phyloP scores from a whole-genome alignment of 352 stramenopile species.

The Phytophthora cactorum region DNA sequence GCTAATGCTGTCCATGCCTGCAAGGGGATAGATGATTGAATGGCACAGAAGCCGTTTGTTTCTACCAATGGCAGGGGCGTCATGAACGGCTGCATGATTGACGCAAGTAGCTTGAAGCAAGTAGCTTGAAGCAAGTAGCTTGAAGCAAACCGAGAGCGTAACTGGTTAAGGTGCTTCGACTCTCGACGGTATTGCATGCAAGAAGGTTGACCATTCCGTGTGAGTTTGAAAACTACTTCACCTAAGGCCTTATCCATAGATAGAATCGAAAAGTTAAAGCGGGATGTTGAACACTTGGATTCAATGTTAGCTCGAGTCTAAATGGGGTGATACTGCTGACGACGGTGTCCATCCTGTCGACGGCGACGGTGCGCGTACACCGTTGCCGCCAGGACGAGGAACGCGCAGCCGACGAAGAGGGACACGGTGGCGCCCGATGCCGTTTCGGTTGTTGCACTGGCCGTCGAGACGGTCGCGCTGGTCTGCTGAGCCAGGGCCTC shows the following conservation, averaged over 20 bases:
- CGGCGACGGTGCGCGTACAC: conserved; percentile 28
- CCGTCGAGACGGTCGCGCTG: conserved; percentile 23
- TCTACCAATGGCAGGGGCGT: conserved; percentile 10
- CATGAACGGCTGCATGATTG: not conserved
- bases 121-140: too few species aligned
- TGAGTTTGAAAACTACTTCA: too few species aligned
- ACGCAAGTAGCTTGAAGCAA: not conserved
- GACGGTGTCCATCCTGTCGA: conserved; percentile 22
- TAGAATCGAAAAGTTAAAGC: not conserved
- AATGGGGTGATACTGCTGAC: conserved; percentile 31
- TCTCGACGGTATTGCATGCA: too few species aligned
- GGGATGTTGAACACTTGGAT: too few species aligned
- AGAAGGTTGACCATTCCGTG: too few species aligned
- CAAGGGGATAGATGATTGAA: not conserved
- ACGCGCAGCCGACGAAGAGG: conserved; percentile 33
- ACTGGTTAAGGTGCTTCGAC: too few species aligned
- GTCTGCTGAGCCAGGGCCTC: conserved; percentile 19
- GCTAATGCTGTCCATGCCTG: conserved; percentile 11
- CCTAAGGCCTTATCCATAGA: not conserved
- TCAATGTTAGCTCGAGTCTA: conserved; percentile 9
- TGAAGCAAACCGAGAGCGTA: too few species aligned
- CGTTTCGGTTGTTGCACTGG: conserved; percentile 8
- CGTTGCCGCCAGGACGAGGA: conserved; percentile 29
- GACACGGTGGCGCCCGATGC: conserved; percentile 24
- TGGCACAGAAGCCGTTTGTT: conserved; percentile 5